Evolutionary conservation across 2,329 filamentous ascomycete species (phyloP), one percentile per base, ranked within the genome.

Genomic region (Penicillium sp.): DNA sequence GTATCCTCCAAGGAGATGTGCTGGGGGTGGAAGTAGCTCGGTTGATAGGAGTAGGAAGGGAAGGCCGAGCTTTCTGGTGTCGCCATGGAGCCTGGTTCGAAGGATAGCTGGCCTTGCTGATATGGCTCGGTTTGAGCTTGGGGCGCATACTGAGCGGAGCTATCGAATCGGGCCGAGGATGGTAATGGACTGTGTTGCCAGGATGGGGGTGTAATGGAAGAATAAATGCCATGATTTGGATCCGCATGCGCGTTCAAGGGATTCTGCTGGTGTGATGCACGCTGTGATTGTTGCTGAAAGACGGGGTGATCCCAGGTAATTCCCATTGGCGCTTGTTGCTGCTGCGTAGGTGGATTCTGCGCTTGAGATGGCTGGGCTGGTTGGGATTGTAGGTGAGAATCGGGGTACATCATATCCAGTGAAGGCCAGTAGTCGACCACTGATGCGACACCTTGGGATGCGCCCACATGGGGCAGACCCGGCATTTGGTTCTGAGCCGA

Each of bases 221-320:
- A 58, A 47, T 66, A 68, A 3, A 67, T 56, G 39, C 59, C 63
- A 58, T 66, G 67, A 13, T 54, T 57, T 36, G 56, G 58, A 6
- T 68, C 62, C 7, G 61, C 53, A 28, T 56, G 58, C 7, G 53
- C 45, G 1, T 53, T 53, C 25, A 63, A 36, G n/a, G 63, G 56
- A 38, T 51, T 59, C 25, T 50, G 54, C 36, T 56, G 57, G 9
- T 47, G 50, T 39, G 52, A 53, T n/a, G 59, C 57, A 29, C 60
- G 50, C 35, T 62, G 63, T 13, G 60, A 57, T 35, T 62, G 49
- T 34, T 65, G 62, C 28, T 63, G 63, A 40, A 67, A 67, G 9
- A 67, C 61, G n/a, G 61, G 65, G 52, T 65, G 64, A 43, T 70
- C 66, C 67, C 66, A 70, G 32, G 53, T 54, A 7, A 70, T 69